Evolutionary conservation across 2,329 filamentous ascomycete genomes (phyloP).

Genomic region (Ophiobolus disseminans): DNA sequence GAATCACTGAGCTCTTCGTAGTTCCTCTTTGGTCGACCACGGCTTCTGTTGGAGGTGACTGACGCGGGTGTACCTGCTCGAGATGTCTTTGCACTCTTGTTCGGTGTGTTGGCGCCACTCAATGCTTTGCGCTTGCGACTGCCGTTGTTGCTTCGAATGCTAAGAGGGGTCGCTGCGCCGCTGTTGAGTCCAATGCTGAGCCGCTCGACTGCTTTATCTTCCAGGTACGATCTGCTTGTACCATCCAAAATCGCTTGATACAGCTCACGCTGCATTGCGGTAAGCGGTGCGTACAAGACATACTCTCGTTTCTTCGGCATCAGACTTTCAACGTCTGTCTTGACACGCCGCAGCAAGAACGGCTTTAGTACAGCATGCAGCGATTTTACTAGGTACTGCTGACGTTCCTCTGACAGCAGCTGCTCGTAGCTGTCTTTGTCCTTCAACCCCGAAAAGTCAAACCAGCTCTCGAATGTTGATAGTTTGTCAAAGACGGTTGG

Average conservation of each 20-base stretch:
- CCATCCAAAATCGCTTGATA: slow-evolving; percentile 76
- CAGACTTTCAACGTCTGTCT: slow-evolving; percentile 88
- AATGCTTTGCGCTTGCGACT: slow-evolving; percentile 66
- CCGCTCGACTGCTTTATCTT: slow-evolving; percentile 76
- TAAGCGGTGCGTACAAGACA: slow-evolving; percentile 91
- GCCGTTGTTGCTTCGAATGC: slow-evolving; percentile 52
- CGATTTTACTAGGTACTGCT: slow-evolving; percentile 80
- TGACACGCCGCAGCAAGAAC: slow-evolving; percentile 84
- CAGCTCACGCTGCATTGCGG: slow-evolving; percentile 85
- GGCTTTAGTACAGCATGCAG: slow-evolving; percentile 94
- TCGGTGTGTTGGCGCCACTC: slow-evolving; percentile 56
- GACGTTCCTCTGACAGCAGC: slow-evolving; percentile 78
- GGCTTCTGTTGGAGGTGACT: slow-evolving; percentile 58
- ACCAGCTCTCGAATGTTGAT: slow-evolving; percentile 93
- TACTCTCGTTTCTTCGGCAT: slow-evolving; percentile 98
- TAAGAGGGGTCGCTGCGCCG: slow-evolving; percentile 58
- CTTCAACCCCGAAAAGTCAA: slow-evolving; percentile 91
- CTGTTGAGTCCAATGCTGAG: slow-evolving; percentile 56
- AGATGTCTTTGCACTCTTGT: slow-evolving; percentile 79
- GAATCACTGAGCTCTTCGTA: slow-evolving; percentile 79
- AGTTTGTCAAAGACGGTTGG: slow-evolving; percentile 93
- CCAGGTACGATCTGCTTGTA: slow-evolving; percentile 65
- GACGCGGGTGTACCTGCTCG: slow-evolving; percentile 74
- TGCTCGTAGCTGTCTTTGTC: slow-evolving; percentile 81
- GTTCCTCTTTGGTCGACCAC: slow-evolving; percentile 63